Evolutionary conservation across 768 basidiomycete species (phyloP).

Genomic region (Leccinum barrowsii): DNA sequence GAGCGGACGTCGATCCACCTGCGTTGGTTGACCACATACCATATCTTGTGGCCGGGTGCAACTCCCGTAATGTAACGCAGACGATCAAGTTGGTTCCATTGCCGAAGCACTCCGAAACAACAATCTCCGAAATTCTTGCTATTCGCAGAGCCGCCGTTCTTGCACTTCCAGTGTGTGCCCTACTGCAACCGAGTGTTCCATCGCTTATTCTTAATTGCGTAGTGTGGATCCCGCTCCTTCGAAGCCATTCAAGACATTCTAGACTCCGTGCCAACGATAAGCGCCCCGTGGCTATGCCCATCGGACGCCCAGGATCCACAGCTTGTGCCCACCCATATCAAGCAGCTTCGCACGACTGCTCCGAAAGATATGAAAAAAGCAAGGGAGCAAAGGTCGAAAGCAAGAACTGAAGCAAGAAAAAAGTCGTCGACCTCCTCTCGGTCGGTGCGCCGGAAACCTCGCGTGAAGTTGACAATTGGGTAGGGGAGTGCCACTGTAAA

Average conservation of each 20-base stretch:
- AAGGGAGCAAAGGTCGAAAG: conserved; percentile 53
- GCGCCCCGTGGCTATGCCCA: conserved; percentile 62
- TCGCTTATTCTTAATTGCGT: conserved; percentile 2
- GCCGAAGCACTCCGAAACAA: conserved; percentile 61
- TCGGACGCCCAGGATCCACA: conserved; percentile 13
- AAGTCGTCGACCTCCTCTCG: conserved; percentile 11
- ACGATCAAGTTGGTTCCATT: conserved; percentile 59
- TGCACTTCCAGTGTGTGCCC: conserved; percentile 57
- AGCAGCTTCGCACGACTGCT: conserved; percentile 73
- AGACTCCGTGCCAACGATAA: conserved; percentile 48
- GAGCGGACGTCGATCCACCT: conserved; percentile 70
- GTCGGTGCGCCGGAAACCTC: conserved; percentile 15
- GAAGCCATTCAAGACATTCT: conserved; percentile 38
- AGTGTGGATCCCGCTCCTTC: conserved; percentile 43
- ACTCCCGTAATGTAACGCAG: conserved; percentile 40
- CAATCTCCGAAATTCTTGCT: conserved; percentile 59
- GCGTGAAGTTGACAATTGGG: conserved; percentile 18
- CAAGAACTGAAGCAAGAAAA: conserved; percentile 46
- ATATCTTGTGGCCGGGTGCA: conserved; percentile 72
- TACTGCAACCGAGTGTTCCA: background rate
- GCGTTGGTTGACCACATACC: conserved; percentile 72
- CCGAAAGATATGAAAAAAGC: conserved; percentile 77
- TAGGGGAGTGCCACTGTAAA: conserved; percentile 1
- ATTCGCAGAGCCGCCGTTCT: conserved; percentile 64
- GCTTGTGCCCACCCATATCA: conserved; percentile 72